A percentile compares a stretch with the other conserved stretches of the same genome.
Evolutionary conservation across 352 stramenopile species (phyloP).

Genomic region (Globisporangium radiosum): DNA sequence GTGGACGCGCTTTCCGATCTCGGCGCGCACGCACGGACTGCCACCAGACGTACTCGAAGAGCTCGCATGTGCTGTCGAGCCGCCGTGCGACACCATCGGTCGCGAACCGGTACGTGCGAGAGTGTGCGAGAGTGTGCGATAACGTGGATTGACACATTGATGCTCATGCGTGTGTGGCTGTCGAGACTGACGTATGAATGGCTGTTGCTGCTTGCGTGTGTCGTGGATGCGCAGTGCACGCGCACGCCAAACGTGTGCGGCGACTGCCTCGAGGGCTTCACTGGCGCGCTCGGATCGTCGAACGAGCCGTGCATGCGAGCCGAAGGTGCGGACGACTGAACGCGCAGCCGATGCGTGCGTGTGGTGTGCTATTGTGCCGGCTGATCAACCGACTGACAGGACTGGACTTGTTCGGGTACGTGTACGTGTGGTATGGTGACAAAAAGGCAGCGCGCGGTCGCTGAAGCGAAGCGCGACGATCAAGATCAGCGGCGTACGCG

Average conservation of each 20-base stretch:
- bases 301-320: conserved; percentile 30
- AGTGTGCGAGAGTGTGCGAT: neutral
- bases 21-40: conserved; percentile 51
- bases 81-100: conserved; percentile 39
- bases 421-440: neutral
- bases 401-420: neutral
- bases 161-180: too few relatives aligned
- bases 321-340: neutral
- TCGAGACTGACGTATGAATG: too few relatives aligned
- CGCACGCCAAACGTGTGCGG: conserved; percentile 50
- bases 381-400: too few relatives aligned
- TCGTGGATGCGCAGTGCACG: conserved; percentile 27
- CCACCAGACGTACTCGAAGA: conserved; percentile 62
- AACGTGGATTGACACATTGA: neutral
- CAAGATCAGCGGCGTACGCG: conserved; percentile 64
- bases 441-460: neutral
- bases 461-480: conserved; percentile 21
- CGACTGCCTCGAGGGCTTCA: conserved; percentile 57
- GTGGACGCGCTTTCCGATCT: conserved; percentile 41
- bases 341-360: neutral
- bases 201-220: too few relatives aligned
- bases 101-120: conserved; percentile 31
- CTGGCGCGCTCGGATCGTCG: conserved; percentile 19
- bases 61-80: conserved; percentile 37
- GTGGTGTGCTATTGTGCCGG: neutral